Evolutionary conservation across 176 grass and related monocot species (phyloP).

Genomic region (Aegilops tauschii): DNA sequence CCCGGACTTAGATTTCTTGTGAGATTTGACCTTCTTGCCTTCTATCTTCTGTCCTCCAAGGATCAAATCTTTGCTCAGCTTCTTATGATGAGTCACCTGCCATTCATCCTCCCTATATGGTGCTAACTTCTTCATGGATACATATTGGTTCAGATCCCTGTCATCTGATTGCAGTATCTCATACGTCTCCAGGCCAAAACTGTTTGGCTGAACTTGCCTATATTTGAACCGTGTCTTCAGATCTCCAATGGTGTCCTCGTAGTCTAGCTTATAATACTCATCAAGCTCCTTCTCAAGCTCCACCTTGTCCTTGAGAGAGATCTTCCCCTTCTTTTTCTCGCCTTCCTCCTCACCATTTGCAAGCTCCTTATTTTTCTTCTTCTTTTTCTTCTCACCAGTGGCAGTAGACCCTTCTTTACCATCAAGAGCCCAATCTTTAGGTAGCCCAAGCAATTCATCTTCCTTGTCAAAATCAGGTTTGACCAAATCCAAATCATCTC

Average conservation of each 20-base stretch:
- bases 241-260: slow-evolving; percentile 90
- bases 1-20: slow-evolving; percentile 38
- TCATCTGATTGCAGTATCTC: slow-evolving; percentile 72
- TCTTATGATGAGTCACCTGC: slow-evolving; percentile 81
- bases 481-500: slow-evolving; percentile 51
- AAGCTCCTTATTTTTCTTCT: slow-evolving; percentile 31
- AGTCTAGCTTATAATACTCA: slow-evolving; percentile 94
- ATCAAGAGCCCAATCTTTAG: slow-evolving; percentile 48
- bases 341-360: slow-evolving; percentile 11
- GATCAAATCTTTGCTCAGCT: slow-evolving; percentile 58
- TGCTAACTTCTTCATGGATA: slow-evolving; percentile 87
- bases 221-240: slow-evolving; percentile 95
- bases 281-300: slow-evolving; percentile 95
- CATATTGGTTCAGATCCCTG: slow-evolving; percentile 87
- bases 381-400: slow-evolving; percentile 29
- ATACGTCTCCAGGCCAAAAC: slow-evolving; percentile 49
- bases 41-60: slow-evolving; percentile 51
- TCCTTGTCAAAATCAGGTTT: slow-evolving; percentile 91
- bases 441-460: slow-evolving; percentile 77
- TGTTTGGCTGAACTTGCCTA: slow-evolving; percentile 59
- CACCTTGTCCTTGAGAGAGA: slow-evolving; percentile 77
- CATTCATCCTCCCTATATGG: slow-evolving; percentile 84
- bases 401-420: slow-evolving; percentile 39
- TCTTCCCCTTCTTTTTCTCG: slow-evolving; percentile 49
- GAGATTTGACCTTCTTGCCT: slow-evolving; percentile 45